Evolutionary conservation across 2,329 filamentous ascomycete genomes (phyloP).

Genomic region (Pestalotiopsis sp.): DNA sequence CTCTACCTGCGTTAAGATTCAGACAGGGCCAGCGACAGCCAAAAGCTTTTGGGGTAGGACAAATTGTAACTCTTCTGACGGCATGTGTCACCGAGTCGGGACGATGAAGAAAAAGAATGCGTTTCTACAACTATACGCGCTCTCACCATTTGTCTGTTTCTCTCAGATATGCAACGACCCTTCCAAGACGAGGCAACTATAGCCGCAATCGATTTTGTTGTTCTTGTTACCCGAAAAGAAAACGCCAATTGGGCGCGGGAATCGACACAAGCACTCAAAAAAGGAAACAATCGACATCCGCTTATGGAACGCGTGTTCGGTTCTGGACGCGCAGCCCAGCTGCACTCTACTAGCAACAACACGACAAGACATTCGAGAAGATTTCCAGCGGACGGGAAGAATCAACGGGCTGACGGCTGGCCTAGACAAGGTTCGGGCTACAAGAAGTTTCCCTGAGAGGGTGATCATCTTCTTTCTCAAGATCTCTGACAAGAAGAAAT

Average conservation of each 20-base stretch:
- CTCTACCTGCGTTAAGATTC: not conserved
- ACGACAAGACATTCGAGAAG: not conserved
- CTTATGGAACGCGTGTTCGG: not conserved
- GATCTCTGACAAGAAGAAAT: not conserved
- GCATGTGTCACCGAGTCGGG: not conserved
- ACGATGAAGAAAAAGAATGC: not conserved
- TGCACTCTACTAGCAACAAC: not conserved
- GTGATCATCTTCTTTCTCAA: not conserved
- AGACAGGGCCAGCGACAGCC: not conserved
- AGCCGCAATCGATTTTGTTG: not conserved
- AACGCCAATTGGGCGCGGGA: not conserved
- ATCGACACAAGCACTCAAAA: not conserved
- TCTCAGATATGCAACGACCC: too few species aligned
- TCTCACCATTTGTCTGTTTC: too few species aligned
- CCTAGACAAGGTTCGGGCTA: not conserved
- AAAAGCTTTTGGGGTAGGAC: not conserved
- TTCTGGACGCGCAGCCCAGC: not conserved
- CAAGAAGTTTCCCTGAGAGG: not conserved
- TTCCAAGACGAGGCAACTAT: not conserved
- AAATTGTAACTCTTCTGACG: not conserved
- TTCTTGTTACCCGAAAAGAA: not conserved
- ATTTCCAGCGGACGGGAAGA: not conserved
- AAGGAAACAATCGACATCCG: conserved; percentile 4
- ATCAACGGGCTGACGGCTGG: not conserved
- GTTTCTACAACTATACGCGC: not conserved